Evolutionary conservation across 495 filamentous ascomycete genomes (phyloP), one percentile per base, ranked within the genome.

Genomic region (Lichenothelia convexa): DNA sequence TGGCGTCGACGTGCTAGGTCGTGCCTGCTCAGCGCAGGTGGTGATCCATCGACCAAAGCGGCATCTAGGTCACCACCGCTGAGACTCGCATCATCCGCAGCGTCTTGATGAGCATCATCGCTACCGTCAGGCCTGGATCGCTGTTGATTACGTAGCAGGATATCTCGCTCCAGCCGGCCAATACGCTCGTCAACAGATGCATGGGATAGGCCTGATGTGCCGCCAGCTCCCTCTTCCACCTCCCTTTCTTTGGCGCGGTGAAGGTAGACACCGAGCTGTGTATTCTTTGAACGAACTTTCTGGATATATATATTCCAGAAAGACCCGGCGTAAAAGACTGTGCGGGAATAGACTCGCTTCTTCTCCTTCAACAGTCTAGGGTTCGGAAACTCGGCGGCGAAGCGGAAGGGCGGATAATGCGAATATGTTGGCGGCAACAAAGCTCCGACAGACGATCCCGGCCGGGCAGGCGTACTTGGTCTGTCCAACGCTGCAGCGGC

Each of bases 261-360:
- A 7, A 73, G 57, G 43, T 73, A 73, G 20, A 73, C 68, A 18
- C 69, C 69, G 6, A 73, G 51, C 44, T 73, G 69, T 7, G 64
- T 58, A 30, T 61, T 64, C 39, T 68, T 68, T 5, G 55, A 51
- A 5, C 59, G 60, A 5, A 73, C 65, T 36, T 71, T 72, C 45
- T 73, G 70, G 17, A 73, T 70, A 46, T 73, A 73, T 16, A 73
- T 64, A 36, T 73, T 73, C 69, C 69, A 73, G 18, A 70, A 55
- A 22, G 58, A 63, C 13, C 69, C 69, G 12, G 69, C 70, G 40
- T 73, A 73, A 45, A 70, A 73, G n/a, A 73, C 69, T 5, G 70
- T 73, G 20, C 65, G 64, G 15, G 63, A 67, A 41, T 70, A 73
- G 2, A 73, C 66, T 4, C 70, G 49, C 43, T 71, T 73, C 53